Evolutionary conservation across 805 yeast species (phyloP), one percentile per base, ranked within the genome.

Genomic region (Candida suzukii): DNA sequence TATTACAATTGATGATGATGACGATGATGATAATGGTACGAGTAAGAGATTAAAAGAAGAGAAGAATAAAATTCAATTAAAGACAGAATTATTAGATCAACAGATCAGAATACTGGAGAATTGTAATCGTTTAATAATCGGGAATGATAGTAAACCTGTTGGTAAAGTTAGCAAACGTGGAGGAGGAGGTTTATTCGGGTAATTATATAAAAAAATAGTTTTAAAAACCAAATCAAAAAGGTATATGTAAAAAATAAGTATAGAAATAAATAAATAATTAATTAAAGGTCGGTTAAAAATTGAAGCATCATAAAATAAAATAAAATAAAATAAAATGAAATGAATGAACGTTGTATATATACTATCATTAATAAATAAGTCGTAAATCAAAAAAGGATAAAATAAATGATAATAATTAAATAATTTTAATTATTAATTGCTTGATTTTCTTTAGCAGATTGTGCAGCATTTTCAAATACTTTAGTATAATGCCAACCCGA

Each of bases 401-500:
- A n/a, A n/a, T n/a, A n/a, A n/a, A n/a, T n/a, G n/a, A n/a, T n/a
- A n/a, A n/a, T n/a, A n/a, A n/a, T n/a, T n/a, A n/a, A n/a, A n/a
- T 29, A n/a, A 14, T 29, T 29, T 29, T 29, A n/a, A 17, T 17
- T 17, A 6, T 29, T 5, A n/a, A 19, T 75, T 82, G 91, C 93
- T 22, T 37, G 46, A 18, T 37, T 4, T 29, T 31, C 22, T n/a
- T n/a, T 19, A 68, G 70, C 35, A 31, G 35, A 31, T 19, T 58
- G 62, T 2, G 68, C 61, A 7, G 74, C 74, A 27, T 68, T 63
- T 43, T 59, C 61, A 37, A 52, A 90, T 49, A 78, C 76, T 39
- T 81, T 87, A 19, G 78, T 78, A 45, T 78, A 80, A 14, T 73
- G 71, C 98, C 98, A 90, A 17, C 96, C 96, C 3, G 83, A 76